Conservation (phyloP, 2,329 filamentous ascomycete species). For the Albifimbria verrucaria region DNA sequence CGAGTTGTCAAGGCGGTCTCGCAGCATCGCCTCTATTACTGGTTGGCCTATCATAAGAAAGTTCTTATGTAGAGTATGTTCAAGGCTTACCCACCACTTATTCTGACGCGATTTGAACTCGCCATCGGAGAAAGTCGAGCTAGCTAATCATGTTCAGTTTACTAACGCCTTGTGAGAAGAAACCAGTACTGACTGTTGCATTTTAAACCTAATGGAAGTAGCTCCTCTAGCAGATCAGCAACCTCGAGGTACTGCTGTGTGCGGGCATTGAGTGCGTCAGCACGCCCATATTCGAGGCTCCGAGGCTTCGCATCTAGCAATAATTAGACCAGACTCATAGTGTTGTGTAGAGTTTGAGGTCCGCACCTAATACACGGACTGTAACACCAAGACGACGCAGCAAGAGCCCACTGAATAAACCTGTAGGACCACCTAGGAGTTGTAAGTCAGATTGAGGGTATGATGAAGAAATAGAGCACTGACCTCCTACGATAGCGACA, state of each 20-base stretch:
- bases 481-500: constrained; percentile 34
- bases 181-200: constrained; percentile 40
- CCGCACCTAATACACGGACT: constrained; percentile 36
- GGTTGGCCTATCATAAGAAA: constrained; percentile 50
- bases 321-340: too few species aligned
- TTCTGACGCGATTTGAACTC: constrained; percentile 45
- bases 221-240: constrained; percentile 37
- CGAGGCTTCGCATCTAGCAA: constrained; percentile 33
- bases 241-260: constrained; percentile 47
- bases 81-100: constrained; percentile 44
- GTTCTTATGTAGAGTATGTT: constrained; percentile 42
- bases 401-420: constrained; percentile 41
- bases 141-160: constrained; percentile 27
- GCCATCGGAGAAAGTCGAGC: constrained; percentile 43
- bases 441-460: neutral
- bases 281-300: constrained; percentile 38
- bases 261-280: constrained; percentile 46
- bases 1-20: constrained; percentile 24
- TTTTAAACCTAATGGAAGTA: constrained; percentile 39
- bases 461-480: neutral
- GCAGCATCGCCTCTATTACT: constrained; percentile 38
- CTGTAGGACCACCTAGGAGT: constrained; percentile 39
- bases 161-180: neutral
- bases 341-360: too few species aligned
- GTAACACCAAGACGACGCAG: constrained; percentile 37